Percentiles rank a stretch among this genome's conserved stretches.
Conservation (phyloP, 163 green algal species). For the Coccomyxa subellipsoidea region DNA sequence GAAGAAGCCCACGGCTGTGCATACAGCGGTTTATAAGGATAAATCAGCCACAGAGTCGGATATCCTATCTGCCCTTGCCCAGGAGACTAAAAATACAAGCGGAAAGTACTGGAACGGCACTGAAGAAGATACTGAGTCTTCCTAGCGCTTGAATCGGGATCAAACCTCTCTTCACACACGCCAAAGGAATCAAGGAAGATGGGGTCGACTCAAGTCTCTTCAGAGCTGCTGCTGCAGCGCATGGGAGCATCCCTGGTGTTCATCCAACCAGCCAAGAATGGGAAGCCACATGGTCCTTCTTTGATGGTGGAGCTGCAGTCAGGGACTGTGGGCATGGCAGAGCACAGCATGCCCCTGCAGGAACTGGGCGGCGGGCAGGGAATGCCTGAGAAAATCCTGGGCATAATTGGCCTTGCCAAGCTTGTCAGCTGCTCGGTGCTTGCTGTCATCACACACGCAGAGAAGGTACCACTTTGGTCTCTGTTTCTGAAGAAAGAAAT, state of each 20-base stretch:
- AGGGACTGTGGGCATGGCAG: constrained; percentile 27
- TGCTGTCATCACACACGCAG: constrained; percentile 34
- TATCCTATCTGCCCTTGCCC: neutral
- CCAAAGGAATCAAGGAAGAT: neutral
- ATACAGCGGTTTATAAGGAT: neutral
- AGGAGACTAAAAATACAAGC: neutral
- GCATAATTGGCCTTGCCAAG: constrained; percentile 35
- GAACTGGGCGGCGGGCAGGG: neutral
- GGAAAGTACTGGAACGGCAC: neutral
- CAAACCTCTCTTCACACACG: neutral
- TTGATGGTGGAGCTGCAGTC: constrained; percentile 18
- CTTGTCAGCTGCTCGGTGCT: constrained; percentile 34
- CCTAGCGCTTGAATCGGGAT: neutral
- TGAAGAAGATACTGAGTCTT: neutral
- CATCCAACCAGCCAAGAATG: neutral
- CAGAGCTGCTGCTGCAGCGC: constrained; percentile 7
- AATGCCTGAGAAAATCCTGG: constrained; percentile 17
- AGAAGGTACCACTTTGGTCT: constrained; percentile 21
- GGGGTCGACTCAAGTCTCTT: neutral
- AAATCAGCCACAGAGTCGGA: neutral
- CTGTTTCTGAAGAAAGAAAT: too few relatives aligned
- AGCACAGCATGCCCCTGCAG: constrained; percentile 20
- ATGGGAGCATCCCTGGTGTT: constrained; percentile 2
- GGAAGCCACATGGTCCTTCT: neutral
- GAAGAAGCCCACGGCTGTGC: neutral